Evolutionary conservation across 2,329 filamentous ascomycete genomes (phyloP).

Genomic region (Exophiala sp.): DNA sequence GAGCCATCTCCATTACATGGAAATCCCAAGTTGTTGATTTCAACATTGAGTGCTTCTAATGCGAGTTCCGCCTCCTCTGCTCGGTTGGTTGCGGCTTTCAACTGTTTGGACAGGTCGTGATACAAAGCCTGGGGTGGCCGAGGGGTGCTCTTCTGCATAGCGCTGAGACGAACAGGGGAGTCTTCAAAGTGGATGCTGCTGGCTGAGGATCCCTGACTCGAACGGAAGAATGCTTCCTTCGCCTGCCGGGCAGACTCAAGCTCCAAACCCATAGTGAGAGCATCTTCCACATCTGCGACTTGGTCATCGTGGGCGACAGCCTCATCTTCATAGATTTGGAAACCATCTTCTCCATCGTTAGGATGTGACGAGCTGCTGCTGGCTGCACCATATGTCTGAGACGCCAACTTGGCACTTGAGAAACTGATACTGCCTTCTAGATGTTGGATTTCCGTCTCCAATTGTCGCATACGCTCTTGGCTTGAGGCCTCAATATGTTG

Average conservation of each 20-base stretch:
- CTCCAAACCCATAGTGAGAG: conserved; percentile 33
- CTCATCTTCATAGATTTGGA: conserved; percentile 29
- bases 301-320: conserved; percentile 23
- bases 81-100: conserved; percentile 35
- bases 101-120: conserved; percentile 34
- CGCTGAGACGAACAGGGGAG: conserved; percentile 21
- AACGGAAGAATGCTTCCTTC: conserved; percentile 38
- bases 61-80: conserved; percentile 37
- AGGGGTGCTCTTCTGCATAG: conserved; percentile 27
- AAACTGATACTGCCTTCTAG: conserved; percentile 26
- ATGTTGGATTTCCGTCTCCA: conserved; percentile 29
- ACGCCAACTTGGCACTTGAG: conserved; percentile 1
- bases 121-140: conserved; percentile 38
- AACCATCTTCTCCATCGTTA: conserved; percentile 18
- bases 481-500: conserved; percentile 10
- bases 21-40: conserved; percentile 39
- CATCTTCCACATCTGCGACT: conserved; percentile 28
- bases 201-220: conserved; percentile 26
- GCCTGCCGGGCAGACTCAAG: conserved; percentile 38
- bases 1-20: conserved; percentile 29
- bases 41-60: conserved; percentile 34
- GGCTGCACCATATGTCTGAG: conserved; percentile 10
- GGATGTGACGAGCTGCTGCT: conserved; percentile 1
- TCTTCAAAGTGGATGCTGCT: conserved; percentile 27
- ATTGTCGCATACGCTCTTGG: conserved; percentile 24